These are phyloP conservation scores for Solanum etuberosum DNA, from an alignment of 257 asterid species.

Conservation along the genomic window DNA sequence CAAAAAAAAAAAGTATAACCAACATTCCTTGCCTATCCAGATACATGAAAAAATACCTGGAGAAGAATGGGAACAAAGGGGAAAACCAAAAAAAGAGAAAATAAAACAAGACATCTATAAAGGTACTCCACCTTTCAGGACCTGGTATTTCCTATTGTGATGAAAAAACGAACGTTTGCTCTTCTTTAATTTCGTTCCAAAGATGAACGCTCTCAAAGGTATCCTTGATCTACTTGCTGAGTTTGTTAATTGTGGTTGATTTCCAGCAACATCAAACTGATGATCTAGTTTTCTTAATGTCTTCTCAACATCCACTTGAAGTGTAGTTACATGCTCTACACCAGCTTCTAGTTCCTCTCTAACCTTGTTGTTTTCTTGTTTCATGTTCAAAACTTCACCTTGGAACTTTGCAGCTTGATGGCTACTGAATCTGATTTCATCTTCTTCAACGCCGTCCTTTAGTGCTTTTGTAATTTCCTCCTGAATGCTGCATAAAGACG, in stretches of 20 bases:
- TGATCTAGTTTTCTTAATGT: conserved; percentile 40
- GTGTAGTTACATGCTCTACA: conserved; percentile 40
- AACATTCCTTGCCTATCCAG: background rate
- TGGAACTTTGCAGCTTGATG: conserved; percentile 93
- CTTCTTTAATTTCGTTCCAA: conserved; percentile 63
- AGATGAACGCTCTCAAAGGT: conserved; percentile 61
- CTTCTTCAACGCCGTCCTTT: conserved; percentile 59
- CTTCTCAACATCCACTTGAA: conserved; percentile 56
- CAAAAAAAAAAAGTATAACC: background rate
- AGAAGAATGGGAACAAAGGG: background rate
- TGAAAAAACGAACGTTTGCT: conserved; percentile 62
- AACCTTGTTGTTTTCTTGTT: conserved; percentile 83
- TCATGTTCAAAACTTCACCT: conserved; percentile 88
- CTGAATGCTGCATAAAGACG: conserved; percentile 68
- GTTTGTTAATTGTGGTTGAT: conserved; percentile 44
- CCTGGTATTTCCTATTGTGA: conserved; percentile 41
- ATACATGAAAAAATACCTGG: background rate
- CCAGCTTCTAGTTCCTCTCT: conserved; percentile 69
- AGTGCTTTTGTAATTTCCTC: conserved; percentile 63
- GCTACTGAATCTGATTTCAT: conserved; percentile 58
- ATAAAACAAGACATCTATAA: conserved; percentile 12
- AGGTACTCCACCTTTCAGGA: conserved; percentile 39
- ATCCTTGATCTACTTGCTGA: conserved; percentile 30
- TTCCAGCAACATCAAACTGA: conserved; percentile 49
- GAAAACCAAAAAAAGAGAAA: background rate